Conservation (phyloP, 2,329 filamentous ascomycete species). For the Trichoderma lentiforme region DNA sequence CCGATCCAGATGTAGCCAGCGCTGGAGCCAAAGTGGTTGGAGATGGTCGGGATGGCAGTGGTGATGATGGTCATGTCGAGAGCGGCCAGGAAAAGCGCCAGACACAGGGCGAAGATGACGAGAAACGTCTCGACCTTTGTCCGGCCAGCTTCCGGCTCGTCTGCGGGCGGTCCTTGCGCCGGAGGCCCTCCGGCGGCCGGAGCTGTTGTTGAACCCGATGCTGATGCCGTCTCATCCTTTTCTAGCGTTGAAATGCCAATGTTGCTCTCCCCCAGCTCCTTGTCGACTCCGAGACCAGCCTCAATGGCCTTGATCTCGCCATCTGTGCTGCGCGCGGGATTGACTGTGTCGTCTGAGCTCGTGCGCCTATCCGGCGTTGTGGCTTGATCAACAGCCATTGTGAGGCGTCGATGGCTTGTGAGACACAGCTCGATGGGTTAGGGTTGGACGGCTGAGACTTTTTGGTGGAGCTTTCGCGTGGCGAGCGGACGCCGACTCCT, state of each 20-base stretch:
- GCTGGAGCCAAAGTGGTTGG: slow-evolving; percentile 60
- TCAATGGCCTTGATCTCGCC: slow-evolving; percentile 4
- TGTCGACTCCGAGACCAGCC: background rate
- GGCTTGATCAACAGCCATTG: slow-evolving; percentile 15
- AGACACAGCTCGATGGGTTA: background rate
- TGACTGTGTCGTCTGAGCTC: slow-evolving; percentile 30
- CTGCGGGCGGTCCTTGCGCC: slow-evolving; percentile 10
- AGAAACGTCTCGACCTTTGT: slow-evolving; percentile 39
- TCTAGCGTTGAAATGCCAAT: background rate
- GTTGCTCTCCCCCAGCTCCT: background rate
- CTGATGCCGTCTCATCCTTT: slow-evolving; percentile 18
- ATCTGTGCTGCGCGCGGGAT: slow-evolving; percentile 26
- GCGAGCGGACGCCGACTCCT: background rate
- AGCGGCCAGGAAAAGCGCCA: slow-evolving; percentile 51
- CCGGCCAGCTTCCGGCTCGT: slow-evolving; percentile 35
- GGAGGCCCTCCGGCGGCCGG: background rate
- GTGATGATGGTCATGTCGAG: slow-evolving; percentile 62
- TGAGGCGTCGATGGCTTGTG: background rate
- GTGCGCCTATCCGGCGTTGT: slow-evolving; percentile 23
- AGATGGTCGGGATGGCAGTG: slow-evolving; percentile 65
- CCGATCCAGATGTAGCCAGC: slow-evolving; percentile 77
- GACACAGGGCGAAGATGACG: slow-evolving; percentile 41
- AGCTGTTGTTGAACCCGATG: background rate
- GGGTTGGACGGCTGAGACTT: slow-evolving; percentile 7
- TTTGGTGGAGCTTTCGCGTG: slow-evolving; percentile 14